Evolutionary conservation across 495 filamentous ascomycete genomes (phyloP), one percentile per base, ranked within the genome.

Genomic region (Penicillium herquei): DNA sequence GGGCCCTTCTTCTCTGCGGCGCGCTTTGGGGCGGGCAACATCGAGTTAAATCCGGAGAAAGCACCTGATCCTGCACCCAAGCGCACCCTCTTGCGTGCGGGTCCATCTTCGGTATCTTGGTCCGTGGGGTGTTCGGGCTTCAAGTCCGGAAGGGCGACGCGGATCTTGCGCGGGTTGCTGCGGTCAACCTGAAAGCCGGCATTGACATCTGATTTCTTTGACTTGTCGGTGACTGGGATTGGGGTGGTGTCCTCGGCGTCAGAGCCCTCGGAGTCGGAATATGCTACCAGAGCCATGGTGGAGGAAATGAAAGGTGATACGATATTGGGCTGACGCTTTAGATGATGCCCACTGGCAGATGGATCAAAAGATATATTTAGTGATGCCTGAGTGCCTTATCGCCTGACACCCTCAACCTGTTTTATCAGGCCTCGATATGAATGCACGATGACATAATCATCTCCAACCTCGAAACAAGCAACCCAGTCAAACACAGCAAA

Each of bases 1-100:
- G 75, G 64, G 42, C 70, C 65, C 31, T 72, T 59, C 45, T 74
- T 72, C 43, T 74, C 65, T 35, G 70, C 69, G 13, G 66, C 50
- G 30, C 81, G 82, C 70, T 94, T 97, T 14, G 92, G 92, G 31
- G 91, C 82, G 10, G 92, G 92, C n/a, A 97, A 80, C 35, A 96
- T 82, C 3, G 90, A 83, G 63, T 91, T 92, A 73, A 97, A 94
- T 7, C 83, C 86, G 53, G 86, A 81, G 57, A 93, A 88, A 14
- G 79, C 78, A 37, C 82, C 73, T 3, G 44, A 13, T 21, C 62
- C 64, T 41, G 75, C 79, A 5, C 79, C 77, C 13, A 81, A 78
- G 42, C 81, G 83, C 17, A 79, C 77, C 46, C 86, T 85, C 67
- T 96, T 96, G 6, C 87, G 74, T 10, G 89, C 87, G 1, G 88